phyloP scores from a whole-genome alignment of 169 alveolate species.

The Cryptosporidium viatorum region DNA sequence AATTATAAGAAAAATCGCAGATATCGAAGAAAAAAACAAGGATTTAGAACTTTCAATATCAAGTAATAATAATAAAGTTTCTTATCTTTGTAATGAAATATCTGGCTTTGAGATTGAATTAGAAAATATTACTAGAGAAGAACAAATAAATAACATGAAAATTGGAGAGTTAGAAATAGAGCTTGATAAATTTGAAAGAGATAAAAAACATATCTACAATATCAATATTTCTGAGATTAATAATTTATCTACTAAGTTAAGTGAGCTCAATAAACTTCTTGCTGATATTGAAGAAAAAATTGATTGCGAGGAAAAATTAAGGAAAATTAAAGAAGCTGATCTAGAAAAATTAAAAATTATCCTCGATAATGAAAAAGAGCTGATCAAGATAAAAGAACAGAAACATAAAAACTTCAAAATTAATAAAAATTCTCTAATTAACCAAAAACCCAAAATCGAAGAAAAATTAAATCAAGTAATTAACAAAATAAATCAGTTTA shows the following conservation, averaged over 20 bases:
- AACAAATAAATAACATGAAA: constrained; percentile 14
- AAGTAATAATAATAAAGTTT: not conserved
- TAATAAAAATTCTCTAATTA: not conserved
- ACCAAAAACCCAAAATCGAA: not conserved
- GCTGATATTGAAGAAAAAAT: not conserved
- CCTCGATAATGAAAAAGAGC: not conserved
- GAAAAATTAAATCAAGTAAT: not conserved
- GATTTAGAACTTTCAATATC: not conserved
- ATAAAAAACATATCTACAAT: not conserved
- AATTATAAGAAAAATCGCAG: not conserved
- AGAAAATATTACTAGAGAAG: constrained; percentile 19
- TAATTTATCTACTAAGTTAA: not conserved
- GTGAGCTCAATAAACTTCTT: not conserved
- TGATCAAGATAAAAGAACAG: constrained; percentile 4
- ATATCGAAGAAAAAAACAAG: not conserved
- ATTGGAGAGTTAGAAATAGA: constrained; percentile 28
- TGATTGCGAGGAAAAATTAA: not conserved
- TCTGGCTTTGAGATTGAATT: constrained; percentile 10
- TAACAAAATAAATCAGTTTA: not conserved
- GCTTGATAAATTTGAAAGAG: not conserved
- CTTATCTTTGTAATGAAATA: not conserved
- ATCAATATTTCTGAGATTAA: not conserved
- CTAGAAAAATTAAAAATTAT: constrained; percentile 1
- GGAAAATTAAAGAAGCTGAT: not conserved
- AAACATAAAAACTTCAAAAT: not conserved